These are phyloP conservation scores for Turritis glabra DNA, from an alignment of 345 rosid genomes.

Conservation along the genomic window DNA sequence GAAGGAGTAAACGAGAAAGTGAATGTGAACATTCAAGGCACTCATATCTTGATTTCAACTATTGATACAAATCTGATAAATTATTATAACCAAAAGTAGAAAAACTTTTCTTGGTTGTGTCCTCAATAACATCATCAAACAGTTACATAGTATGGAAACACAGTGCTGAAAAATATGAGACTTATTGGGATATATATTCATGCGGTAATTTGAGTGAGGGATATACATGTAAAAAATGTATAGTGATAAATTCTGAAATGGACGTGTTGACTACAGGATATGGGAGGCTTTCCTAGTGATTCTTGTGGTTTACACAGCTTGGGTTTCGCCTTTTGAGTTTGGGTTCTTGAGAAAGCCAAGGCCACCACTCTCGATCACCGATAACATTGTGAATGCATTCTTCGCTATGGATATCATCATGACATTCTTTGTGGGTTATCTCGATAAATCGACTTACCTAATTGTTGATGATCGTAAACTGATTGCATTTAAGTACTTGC, in stretches of 20 bases:
- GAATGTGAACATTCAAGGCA: slow-evolving; percentile 3
- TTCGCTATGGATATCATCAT: slow-evolving; percentile 78
- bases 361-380: slow-evolving; percentile 58
- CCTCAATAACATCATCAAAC: neutral
- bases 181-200: neutral
- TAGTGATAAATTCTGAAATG: neutral
- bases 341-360: slow-evolving; percentile 68
- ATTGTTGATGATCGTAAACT: slow-evolving; percentile 64
- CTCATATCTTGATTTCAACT: neutral
- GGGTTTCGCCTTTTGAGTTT: slow-evolving; percentile 94
- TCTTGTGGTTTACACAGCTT: slow-evolving; percentile 82
- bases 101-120: neutral
- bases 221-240: neutral
- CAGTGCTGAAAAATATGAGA: neutral
- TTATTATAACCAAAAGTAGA: neutral
- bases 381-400: slow-evolving; percentile 85
- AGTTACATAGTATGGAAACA: neutral
- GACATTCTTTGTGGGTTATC: slow-evolving; percentile 87
- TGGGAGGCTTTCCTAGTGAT: slow-evolving; percentile 80
- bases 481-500: slow-evolving; percentile 78
- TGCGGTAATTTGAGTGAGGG: neutral
- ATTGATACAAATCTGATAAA: neutral
- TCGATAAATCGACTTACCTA: slow-evolving; percentile 68
- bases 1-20: no score
- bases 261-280: slow-evolving; percentile 48